phyloP scores from a whole-genome alignment of 768 basidiomycete species.

The Psilocybe cyanescens region DNA sequence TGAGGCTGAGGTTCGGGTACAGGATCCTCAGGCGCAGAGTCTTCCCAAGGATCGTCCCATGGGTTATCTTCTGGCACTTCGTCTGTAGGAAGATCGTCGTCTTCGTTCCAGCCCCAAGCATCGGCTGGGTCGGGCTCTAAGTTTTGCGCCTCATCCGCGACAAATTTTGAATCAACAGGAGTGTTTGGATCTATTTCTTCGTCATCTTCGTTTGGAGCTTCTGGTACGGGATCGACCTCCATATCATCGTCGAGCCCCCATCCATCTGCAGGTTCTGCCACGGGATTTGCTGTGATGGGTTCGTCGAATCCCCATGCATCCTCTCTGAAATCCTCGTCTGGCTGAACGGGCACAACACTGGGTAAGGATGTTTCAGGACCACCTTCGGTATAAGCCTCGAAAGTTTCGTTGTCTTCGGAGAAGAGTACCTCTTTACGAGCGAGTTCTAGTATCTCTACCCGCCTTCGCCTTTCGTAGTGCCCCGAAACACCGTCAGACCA shows the following conservation, averaged over 20 bases:
- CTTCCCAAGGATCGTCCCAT: constrained; percentile 79
- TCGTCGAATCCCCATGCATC: constrained; percentile 39
- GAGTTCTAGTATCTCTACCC: constrained; percentile 66
- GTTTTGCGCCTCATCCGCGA: constrained; percentile 16
- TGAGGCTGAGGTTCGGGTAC: constrained; percentile 34
- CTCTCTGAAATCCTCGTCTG: constrained; percentile 38
- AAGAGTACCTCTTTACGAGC: constrained; percentile 58
- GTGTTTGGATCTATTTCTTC: constrained; percentile 18
- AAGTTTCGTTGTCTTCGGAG: constrained; percentile 41
- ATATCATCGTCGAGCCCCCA: constrained; percentile 48
- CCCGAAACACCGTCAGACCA: constrained; percentile 73
- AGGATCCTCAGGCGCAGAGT: constrained; percentile 33
- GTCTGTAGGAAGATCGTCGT: constrained; percentile 39
- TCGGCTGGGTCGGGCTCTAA: constrained; percentile 51
- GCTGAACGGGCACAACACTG: constrained; percentile 33
- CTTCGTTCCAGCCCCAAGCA: constrained; percentile 82
- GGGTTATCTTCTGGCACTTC: constrained; percentile 43
- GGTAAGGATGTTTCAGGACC: constrained; percentile 32
- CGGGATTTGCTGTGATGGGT: constrained; percentile 28
- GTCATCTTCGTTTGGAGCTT: not conserved
- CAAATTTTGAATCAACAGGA: constrained; percentile 12
- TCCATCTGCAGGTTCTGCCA: constrained; percentile 30
- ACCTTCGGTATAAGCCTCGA: constrained; percentile 43
- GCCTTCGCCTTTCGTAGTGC: constrained; percentile 81
- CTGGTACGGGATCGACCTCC: constrained; percentile 19